Base-by-base conservation (phyloP, 2,329 filamentous ascomycete species). In the Diaporthe capsici region DNA sequence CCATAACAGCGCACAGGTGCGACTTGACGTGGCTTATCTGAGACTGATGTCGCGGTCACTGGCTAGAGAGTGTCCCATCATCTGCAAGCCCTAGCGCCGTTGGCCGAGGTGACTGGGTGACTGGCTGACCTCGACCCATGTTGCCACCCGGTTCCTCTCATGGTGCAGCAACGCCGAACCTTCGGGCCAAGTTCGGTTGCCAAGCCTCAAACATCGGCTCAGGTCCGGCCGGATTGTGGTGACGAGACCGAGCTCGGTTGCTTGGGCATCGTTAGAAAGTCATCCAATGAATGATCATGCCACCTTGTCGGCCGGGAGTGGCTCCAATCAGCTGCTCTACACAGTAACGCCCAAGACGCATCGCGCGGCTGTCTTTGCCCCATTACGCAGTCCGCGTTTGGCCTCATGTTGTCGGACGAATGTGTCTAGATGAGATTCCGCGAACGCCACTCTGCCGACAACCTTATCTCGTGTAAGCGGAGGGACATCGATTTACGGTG, bases 141-240 rank as follows among this genome's bases (percentile, higher is more conserved):
- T 42, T 22, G 65, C 47, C 65, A 42, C 49, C 34, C 47, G 31
- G 47, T 53, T 70, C 49, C 44, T 53, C 47, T 39, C n/a, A 70
- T 55, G 28, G 65, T 55, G 65, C 34, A 53, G 49, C 65, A 55
- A 55, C 15, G 65, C 65, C 65, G 65, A 55, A 42, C 47, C 15
- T 55, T 70, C 65, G 65, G 65, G 65, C 65, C 65, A 70, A 70
- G 65, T 70, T 70, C 49, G 49, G 65, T 70, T 70, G 65, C 65
- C 65, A 70, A 70, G 65, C 47, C 47, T 70, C 47, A 55, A 55
- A 70, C 65, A 70, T 70, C 65, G 65, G 65, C 49, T 22, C 28
- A 70, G 65, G 65, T 55, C 34, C 65, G 65, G 65, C 49, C 49
- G 47, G 65, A 22, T 22, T 55, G 47, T 34, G 49, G 31, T 42